Percentiles rank a stretch among this genome's conserved stretches.
Evolutionary conservation across 2,329 filamentous ascomycete genomes (phyloP).

Genomic region (Talaromyces sp.): DNA sequence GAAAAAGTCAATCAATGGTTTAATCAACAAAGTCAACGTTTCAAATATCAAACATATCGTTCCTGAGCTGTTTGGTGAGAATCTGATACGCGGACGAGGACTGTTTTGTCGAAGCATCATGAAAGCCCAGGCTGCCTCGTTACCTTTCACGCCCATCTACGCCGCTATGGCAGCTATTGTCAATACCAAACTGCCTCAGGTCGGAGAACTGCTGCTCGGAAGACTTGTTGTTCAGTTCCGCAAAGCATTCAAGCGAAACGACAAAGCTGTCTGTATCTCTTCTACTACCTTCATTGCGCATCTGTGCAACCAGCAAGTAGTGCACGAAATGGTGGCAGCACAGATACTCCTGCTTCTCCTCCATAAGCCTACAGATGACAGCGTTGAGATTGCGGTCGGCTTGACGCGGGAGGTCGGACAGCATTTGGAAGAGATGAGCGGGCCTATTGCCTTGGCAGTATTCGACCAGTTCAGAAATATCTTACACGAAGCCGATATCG

Average conservation of each 20-base stretch:
- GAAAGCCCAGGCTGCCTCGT: slow-evolving; percentile 94
- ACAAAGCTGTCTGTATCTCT: slow-evolving; percentile 91
- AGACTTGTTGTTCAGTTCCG: slow-evolving; percentile 87
- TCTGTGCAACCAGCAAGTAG: slow-evolving; percentile 92
- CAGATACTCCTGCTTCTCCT: slow-evolving; percentile 90
- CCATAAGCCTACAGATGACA: slow-evolving; percentile 94
- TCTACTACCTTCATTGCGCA: slow-evolving; percentile 94
- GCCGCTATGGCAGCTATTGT: slow-evolving; percentile 94
- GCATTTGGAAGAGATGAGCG: slow-evolving; percentile 93
- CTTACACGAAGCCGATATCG: slow-evolving; percentile 92
- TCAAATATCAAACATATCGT: slow-evolving; percentile 98
- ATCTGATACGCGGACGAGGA: slow-evolving; percentile 83
- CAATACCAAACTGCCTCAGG: slow-evolving; percentile 93
- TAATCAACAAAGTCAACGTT: slow-evolving; percentile 99
- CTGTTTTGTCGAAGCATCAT: slow-evolving; percentile 95
- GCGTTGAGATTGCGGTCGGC: slow-evolving; percentile 93
- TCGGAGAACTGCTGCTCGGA: slow-evolving; percentile 84
- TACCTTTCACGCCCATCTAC: slow-evolving; percentile 95
- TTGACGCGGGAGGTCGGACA: slow-evolving; percentile 90
- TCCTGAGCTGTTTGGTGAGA: slow-evolving; percentile 92
- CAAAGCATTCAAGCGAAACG: slow-evolving; percentile 92
- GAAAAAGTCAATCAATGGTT: slow-evolving; percentile 97
- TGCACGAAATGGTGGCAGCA: slow-evolving; percentile 86
- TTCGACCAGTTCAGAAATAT: slow-evolving; percentile 97
- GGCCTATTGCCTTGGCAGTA: slow-evolving; percentile 78